Percentiles rank a stretch among this genome's conserved stretches.
phyloP scores from a whole-genome alignment of 139 green algal species.

The Parachlorella kessleri region DNA sequence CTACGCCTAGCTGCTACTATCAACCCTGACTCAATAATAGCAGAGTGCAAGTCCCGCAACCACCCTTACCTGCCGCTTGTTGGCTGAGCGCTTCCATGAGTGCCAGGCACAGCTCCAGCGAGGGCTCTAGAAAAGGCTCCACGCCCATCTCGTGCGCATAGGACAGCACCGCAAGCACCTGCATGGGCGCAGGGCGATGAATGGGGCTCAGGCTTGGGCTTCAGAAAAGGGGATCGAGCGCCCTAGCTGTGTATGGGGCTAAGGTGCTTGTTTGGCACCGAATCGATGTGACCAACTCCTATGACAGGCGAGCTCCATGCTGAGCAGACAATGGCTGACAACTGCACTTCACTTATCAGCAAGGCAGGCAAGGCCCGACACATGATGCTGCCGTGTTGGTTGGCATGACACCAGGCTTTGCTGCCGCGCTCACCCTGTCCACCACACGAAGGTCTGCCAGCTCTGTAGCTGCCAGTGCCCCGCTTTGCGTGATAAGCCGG shows the following conservation, averaged over 20 bases:
- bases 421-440: constrained; percentile 7
- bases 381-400: too few species aligned
- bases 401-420: neutral
- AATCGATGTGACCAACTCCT: neutral
- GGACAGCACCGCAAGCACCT: constrained; percentile 74
- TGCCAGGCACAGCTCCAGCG: constrained; percentile 63
- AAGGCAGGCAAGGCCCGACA: neutral
- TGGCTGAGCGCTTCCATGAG: constrained; percentile 13
- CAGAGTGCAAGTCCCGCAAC: neutral
- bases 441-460: constrained; percentile 36
- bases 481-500: constrained; percentile 58
- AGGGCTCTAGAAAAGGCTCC: constrained; percentile 85
- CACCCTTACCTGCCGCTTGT: neutral
- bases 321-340: too few species aligned
- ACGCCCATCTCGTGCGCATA: constrained; percentile 86
- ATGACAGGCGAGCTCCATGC: neutral
- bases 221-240: too few species aligned
- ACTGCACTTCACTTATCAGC: neutral
- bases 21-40: neutral
- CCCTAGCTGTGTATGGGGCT: too few species aligned
- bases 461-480: constrained; percentile 21
- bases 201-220: too few species aligned
- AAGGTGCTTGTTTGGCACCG: neutral
- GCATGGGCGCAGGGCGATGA: too few species aligned
- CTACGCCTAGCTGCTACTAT: too few species aligned